Conservation (phyloP, 2,329 filamentous ascomycete species). For the Rhexocercosporidium sp. region DNA sequence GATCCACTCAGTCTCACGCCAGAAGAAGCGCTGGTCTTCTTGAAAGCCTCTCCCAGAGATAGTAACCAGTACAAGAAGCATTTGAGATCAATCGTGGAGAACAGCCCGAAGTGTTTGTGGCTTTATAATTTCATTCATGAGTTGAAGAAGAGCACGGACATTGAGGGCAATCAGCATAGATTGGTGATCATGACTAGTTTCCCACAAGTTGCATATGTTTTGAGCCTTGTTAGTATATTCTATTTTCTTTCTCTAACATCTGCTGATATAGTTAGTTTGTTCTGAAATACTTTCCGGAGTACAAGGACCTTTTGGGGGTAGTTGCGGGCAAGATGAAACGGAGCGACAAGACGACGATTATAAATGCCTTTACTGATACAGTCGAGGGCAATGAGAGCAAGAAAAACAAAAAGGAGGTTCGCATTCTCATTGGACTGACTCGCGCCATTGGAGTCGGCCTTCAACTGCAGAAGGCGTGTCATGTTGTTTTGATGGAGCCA, state of each 20-base stretch:
- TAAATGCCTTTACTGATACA: conserved; percentile 22
- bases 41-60: not conserved
- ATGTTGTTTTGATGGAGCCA: conserved; percentile 29
- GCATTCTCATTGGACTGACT: conserved; percentile 27
- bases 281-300: conserved; percentile 16
- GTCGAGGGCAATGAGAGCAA: not conserved
- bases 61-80: conserved; percentile 16
- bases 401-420: conserved; percentile 16
- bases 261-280: conserved; percentile 20
- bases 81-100: conserved; percentile 21
- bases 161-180: conserved; percentile 19
- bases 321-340: conserved; percentile 17
- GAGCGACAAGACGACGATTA: conserved; percentile 11
- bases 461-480: conserved; percentile 24
- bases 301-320: conserved; percentile 12
- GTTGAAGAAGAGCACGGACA: conserved; percentile 2
- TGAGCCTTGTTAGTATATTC: conserved; percentile 23
- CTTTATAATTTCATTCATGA: conserved; percentile 23
- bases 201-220: conserved; percentile 23
- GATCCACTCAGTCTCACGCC: conserved; percentile 17
- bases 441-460: conserved; percentile 23
- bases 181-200: conserved; percentile 30
- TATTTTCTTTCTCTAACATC: not conserved
- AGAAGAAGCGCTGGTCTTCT: conserved; percentile 1
- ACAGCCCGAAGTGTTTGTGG: conserved; percentile 31